These are phyloP conservation scores for Achaetomium macrosporum DNA, from an alignment of 2,329 filamentous ascomycete species.

Conservation along the genomic window DNA sequence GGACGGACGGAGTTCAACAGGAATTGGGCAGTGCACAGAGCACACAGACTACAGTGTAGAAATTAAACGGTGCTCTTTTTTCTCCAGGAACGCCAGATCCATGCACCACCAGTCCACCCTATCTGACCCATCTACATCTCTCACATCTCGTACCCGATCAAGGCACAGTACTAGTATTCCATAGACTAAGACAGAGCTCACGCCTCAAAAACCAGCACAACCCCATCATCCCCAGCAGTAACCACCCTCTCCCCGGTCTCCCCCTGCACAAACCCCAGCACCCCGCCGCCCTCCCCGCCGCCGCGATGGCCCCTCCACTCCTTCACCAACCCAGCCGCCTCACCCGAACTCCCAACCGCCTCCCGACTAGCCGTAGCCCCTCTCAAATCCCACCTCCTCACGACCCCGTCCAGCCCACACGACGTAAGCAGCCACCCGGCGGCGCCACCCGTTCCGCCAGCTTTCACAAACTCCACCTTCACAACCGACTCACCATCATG, in stretches of 20 bases:
- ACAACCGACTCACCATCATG: conserved; percentile 89
- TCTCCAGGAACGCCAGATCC: no score
- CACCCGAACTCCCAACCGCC: conserved; percentile 33
- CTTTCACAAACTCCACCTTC: conserved; percentile 75
- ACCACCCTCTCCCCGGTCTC: conserved; percentile 67
- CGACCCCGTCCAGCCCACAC: conserved; percentile 86
- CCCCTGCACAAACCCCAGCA: conserved; percentile 85
- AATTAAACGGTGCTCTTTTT: no score
- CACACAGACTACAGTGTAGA: no score
- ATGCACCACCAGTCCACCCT: no score
- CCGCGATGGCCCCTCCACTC: conserved; percentile 91
- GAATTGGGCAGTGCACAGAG: no score
- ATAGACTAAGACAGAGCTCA: conserved; percentile 4
- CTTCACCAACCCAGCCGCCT: conserved; percentile 64
- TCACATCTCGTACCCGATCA: no score
- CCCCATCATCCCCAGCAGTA: conserved; percentile 83
- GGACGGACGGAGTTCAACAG: no score
- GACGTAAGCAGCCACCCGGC: conserved; percentile 70
- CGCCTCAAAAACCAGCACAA: conserved; percentile 62
- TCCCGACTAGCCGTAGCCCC: conserved; percentile 39
- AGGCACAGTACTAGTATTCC: background rate
- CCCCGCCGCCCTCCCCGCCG: conserved; percentile 78
- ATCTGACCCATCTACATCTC: background rate
- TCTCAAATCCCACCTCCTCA: conserved; percentile 80
- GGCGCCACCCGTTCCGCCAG: conserved; percentile 33